Evolutionary conservation across 257 asterid genomes (phyloP).

Genomic region (Anisodus acutangulus): DNA sequence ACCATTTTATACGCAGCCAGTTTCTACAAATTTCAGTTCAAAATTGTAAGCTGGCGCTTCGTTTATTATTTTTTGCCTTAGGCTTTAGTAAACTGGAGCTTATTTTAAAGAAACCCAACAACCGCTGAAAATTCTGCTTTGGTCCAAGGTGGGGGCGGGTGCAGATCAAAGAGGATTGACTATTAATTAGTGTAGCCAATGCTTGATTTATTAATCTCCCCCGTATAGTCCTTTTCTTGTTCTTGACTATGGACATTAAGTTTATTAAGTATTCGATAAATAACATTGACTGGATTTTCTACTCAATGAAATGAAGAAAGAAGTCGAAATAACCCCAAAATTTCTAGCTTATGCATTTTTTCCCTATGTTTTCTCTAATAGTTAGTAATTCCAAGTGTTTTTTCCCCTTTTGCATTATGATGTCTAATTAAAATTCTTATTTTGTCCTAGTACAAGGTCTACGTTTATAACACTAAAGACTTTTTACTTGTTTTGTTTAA

Average conservation of each 20-base stretch:
- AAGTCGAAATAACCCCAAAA: background rate
- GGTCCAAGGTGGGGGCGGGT: slow-evolving; percentile 14
- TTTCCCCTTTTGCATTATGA: background rate
- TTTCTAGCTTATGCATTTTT: background rate
- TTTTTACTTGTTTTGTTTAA: too few relatives aligned
- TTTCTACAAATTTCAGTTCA: background rate
- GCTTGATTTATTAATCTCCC: background rate
- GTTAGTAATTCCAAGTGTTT: background rate
- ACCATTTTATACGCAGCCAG: background rate
- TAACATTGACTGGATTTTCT: background rate
- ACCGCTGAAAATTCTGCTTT: background rate
- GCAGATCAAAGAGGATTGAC: background rate
- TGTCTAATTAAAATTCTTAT: background rate
- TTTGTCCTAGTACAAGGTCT: too few relatives aligned
- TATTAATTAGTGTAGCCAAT: background rate
- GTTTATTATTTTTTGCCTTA: background rate
- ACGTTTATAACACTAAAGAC: too few relatives aligned
- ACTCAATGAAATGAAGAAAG: background rate
- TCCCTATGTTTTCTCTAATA: background rate
- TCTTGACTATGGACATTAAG: background rate
- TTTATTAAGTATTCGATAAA: background rate
- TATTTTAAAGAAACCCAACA: background rate
- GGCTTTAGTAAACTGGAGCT: background rate
- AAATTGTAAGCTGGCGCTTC: background rate
- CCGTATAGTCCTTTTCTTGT: background rate